Conservation (phyloP, 2,329 filamentous ascomycete genomes). For the Aspergillus cejpii region DNA sequence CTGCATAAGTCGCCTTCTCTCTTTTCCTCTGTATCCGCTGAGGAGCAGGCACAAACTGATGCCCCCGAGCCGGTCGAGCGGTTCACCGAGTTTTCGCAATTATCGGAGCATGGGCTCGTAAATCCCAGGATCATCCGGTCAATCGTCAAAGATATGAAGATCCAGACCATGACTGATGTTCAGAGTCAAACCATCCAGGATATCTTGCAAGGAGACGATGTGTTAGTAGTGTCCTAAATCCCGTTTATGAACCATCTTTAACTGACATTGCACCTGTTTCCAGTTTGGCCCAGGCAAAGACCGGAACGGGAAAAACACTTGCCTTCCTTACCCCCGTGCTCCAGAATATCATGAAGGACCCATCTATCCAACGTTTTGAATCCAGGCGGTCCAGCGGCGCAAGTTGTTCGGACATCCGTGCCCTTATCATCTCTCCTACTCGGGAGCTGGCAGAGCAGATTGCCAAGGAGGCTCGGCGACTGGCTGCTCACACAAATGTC, state of each 20-base stretch:
- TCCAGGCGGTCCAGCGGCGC: constrained; percentile 7
- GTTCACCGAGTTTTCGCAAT: constrained; percentile 36
- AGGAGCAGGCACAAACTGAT: constrained; percentile 19
- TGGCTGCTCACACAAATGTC: constrained; percentile 60
- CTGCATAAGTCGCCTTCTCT: constrained; percentile 29
- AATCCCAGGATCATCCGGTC: constrained; percentile 59
- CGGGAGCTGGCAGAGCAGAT: constrained; percentile 60
- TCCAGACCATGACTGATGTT: constrained; percentile 86
- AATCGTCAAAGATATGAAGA: constrained; percentile 65
- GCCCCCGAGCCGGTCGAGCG: constrained; percentile 13
- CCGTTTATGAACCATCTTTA: constrained; percentile 8
- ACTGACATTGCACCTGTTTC: constrained; percentile 12
- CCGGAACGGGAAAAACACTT: constrained; percentile 92
- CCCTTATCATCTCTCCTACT: constrained; percentile 57
- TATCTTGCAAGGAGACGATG: constrained; percentile 70
- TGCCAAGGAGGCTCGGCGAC: constrained; percentile 63
- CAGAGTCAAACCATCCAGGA: constrained; percentile 77
- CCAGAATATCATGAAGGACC: constrained; percentile 67
- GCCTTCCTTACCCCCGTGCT: constrained; percentile 84
- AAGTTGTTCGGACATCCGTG: constrained; percentile 47
- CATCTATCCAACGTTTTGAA: constrained; percentile 45
- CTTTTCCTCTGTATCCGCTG: constrained; percentile 22
- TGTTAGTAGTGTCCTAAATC: constrained; percentile 53
- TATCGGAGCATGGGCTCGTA: constrained; percentile 44
- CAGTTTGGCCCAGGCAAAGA: constrained; percentile 88